Percentiles rank a stretch among this genome's conserved stretches.
phyloP scores from a whole-genome alignment of 2,329 filamentous ascomycete species.

The Didymella segeticola region DNA sequence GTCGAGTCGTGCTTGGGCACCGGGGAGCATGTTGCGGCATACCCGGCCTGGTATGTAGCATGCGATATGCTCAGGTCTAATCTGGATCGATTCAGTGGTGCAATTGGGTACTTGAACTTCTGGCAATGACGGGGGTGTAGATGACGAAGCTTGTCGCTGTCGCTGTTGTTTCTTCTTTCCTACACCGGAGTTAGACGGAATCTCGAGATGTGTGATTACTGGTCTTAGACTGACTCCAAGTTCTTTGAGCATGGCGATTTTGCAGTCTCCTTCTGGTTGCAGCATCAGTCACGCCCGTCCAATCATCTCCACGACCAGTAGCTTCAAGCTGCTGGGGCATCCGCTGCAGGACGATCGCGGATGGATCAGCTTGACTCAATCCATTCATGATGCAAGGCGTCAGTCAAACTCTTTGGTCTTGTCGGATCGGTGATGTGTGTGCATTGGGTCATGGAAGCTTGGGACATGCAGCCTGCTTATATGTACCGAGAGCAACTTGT shows the following conservation, averaged over 20 bases:
- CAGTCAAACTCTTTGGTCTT: background rate
- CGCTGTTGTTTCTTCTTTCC: background rate
- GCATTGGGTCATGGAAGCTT: background rate
- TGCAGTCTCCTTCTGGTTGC: background rate
- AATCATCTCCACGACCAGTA: background rate
- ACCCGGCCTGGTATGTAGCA: background rate
- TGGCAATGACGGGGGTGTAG: background rate
- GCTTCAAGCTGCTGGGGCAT: slow-evolving; percentile 1
- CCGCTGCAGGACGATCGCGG: background rate
- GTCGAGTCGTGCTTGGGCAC: background rate
- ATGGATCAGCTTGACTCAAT: background rate
- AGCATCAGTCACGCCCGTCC: background rate
- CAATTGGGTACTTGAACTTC: background rate
- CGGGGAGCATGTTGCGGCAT: slow-evolving; percentile 2
- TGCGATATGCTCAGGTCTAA: background rate
- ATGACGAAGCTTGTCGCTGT: background rate
- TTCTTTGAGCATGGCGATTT: background rate
- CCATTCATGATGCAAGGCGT: background rate
- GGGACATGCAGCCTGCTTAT: slow-evolving; percentile 1
- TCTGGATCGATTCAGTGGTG: background rate
- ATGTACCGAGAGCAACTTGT: background rate
- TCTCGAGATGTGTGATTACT: too few species aligned
- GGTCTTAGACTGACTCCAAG: background rate
- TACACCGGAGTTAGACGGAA: too few species aligned
- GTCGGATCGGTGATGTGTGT: background rate